A percentile compares a stretch with the other conserved stretches of the same genome.
Conservation (phyloP, 352 stramenopile genomes). For the Paralagenidium karlingii region DNA sequence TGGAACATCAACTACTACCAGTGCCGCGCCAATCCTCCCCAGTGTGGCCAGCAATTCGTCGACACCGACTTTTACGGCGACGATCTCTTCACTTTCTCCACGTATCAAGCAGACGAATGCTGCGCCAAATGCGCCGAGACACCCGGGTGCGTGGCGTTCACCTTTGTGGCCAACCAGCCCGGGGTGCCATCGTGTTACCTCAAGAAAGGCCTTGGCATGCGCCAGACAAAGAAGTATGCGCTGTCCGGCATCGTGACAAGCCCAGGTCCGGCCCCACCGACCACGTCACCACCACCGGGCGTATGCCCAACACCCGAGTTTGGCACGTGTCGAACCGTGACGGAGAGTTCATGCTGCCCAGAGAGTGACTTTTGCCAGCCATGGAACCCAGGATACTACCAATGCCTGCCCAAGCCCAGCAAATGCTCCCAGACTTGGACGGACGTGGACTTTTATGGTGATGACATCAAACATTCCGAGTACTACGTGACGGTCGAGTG, state of each 20-base stretch:
- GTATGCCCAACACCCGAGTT: no score
- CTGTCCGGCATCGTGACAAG: slow-evolving; percentile 22
- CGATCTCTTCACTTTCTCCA: slow-evolving; percentile 23
- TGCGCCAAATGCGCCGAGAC: slow-evolving; percentile 29
- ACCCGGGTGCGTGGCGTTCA: slow-evolving; percentile 26
- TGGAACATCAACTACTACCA: slow-evolving; percentile 22
- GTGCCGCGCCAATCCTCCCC: slow-evolving; percentile 13
- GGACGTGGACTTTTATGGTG: slow-evolving; percentile 31
- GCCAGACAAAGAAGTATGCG: slow-evolving; percentile 18
- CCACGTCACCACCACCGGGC: no score
- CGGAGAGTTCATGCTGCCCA: not conserved
- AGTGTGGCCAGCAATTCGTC: slow-evolving; percentile 22
- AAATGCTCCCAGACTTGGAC: slow-evolving; percentile 22
- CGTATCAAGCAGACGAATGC: slow-evolving; percentile 18
- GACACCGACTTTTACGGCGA: slow-evolving; percentile 35
- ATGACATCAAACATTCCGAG: slow-evolving; percentile 22
- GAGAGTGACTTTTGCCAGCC: slow-evolving; percentile 29
- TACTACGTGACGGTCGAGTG: slow-evolving; percentile 14
- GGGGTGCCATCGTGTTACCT: slow-evolving; percentile 25
- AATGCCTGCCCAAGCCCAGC: slow-evolving; percentile 20
- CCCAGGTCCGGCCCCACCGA: no score
- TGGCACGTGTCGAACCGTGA: slow-evolving; percentile 1
- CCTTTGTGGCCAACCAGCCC: slow-evolving; percentile 27
- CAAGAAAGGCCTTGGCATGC: slow-evolving; percentile 13
- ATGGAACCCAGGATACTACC: slow-evolving; percentile 49